Conservation (phyloP, 192 early-diverging fungal genomes). For the Rhizophagus clarus region DNA sequence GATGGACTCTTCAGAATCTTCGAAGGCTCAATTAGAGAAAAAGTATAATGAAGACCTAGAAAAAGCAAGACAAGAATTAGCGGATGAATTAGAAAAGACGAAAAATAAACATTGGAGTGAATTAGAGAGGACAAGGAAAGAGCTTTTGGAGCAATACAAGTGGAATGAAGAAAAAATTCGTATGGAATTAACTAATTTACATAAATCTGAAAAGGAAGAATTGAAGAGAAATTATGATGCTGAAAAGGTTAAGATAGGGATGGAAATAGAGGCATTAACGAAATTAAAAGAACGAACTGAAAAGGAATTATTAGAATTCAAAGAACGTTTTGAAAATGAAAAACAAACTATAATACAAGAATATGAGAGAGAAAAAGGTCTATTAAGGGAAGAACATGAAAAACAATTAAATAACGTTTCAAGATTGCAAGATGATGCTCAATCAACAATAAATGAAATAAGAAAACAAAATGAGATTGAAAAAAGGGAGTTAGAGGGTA, state of each 20-base stretch:
- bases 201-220: slow-evolving; percentile 7
- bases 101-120: slow-evolving; percentile 23
- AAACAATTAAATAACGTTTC: neutral
- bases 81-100: neutral
- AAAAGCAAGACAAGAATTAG: slow-evolving; percentile 14
- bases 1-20: neutral
- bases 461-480: neutral
- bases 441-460: slow-evolving; percentile 1
- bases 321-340: neutral
- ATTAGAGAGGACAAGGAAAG: slow-evolving; percentile 10
- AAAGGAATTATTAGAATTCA: neutral
- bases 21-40: neutral
- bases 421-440: neutral
- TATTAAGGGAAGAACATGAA: neutral
- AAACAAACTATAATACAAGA: neutral
- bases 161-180: slow-evolving; percentile 15
- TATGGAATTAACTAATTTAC: neutral
- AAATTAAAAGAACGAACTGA: neutral
- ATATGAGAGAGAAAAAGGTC: neutral
- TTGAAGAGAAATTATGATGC: neutral
- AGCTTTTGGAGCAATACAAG: slow-evolving; percentile 12
- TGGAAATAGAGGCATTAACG: neutral
- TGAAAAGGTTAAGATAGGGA: neutral
- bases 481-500: neutral
- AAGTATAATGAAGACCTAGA: slow-evolving; percentile 7